These are phyloP conservation scores for Irpex sp. DNA, from an alignment of 1,284 basidiomycete genomes.

Conservation along the genomic window DNA sequence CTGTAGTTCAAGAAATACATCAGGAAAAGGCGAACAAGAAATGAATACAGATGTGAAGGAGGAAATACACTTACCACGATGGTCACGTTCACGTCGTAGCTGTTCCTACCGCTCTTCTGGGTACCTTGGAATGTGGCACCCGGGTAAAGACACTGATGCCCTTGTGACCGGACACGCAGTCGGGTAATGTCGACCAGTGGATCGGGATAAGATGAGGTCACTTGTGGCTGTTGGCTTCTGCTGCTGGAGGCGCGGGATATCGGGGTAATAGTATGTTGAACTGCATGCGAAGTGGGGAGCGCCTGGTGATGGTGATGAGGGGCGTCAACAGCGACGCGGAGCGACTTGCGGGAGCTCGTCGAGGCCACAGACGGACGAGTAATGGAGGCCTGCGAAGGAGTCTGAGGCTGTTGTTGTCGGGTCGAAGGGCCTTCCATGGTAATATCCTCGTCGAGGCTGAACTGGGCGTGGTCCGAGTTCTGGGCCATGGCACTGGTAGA, in stretches of 20 bases:
- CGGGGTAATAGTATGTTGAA: constrained; percentile 12
- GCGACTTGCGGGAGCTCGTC: constrained; percentile 2
- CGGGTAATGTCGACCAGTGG: constrained; percentile 72
- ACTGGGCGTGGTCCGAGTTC: constrained; percentile 5
- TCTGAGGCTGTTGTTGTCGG: neutral
- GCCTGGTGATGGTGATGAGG: constrained; percentile 12
- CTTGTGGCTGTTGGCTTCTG: constrained; percentile 15
- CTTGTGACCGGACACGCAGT: constrained; percentile 67
- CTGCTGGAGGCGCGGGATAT: constrained; percentile 17
- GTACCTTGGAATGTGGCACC: constrained; percentile 50
- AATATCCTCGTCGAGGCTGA: constrained; percentile 8
- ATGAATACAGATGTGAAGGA: neutral
- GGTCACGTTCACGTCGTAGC: constrained; percentile 54
- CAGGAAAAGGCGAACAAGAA: constrained; percentile 32
- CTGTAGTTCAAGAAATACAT: constrained; percentile 39
- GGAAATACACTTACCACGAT: constrained; percentile 41
- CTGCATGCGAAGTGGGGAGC: constrained; percentile 15
- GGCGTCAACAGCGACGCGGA: constrained; percentile 8
- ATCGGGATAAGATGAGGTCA: constrained; percentile 35
- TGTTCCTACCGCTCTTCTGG: constrained; percentile 52
- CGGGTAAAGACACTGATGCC: constrained; percentile 77
- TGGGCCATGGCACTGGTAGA: constrained; percentile 7
- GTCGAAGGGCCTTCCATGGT: constrained; percentile 5
- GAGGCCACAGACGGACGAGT: neutral
- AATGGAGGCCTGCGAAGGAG: neutral